Evolutionary conservation across 2,329 filamentous ascomycete genomes (phyloP).

Genomic region (Penicillium sp.): DNA sequence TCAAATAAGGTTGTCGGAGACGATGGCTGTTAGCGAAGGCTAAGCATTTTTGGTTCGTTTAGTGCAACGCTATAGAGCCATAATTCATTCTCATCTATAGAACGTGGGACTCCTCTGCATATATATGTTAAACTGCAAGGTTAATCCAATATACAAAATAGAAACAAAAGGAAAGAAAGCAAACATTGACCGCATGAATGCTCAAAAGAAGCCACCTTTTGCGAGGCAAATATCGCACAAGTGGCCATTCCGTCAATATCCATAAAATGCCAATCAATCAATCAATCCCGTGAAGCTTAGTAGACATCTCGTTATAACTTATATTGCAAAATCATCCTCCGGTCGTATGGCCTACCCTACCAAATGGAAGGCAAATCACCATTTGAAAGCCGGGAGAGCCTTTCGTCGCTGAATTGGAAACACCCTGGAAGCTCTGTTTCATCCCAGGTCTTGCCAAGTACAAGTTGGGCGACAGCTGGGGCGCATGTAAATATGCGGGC

Average conservation of each 20-base stretch:
- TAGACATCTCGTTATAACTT: no score
- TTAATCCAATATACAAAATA: no score
- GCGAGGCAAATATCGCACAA: not conserved
- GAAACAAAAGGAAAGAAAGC: no score
- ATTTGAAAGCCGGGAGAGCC: slow-evolving; percentile 20
- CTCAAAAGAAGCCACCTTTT: not conserved
- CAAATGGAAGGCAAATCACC: slow-evolving; percentile 23
- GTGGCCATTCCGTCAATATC: not conserved
- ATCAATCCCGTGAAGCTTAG: not conserved
- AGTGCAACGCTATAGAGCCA: no score
- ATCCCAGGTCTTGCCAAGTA: slow-evolving; percentile 40
- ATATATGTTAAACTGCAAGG: no score
- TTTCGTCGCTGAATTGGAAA: slow-evolving; percentile 35
- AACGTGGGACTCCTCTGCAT: no score
- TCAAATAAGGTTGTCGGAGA: no score
- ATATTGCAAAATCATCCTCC: not conserved
- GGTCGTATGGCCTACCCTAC: slow-evolving; percentile 1
- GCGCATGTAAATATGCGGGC: slow-evolving; percentile 52
- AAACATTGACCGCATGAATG: not conserved
- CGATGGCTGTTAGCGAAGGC: no score
- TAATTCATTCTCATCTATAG: not conserved
- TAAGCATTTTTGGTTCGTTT: no score
- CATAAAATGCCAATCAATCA: not conserved
- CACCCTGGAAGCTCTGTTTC: slow-evolving; percentile 42
- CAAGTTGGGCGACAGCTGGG: slow-evolving; percentile 46